Conservation (phyloP, 2,329 filamentous ascomycete genomes). For the Anthostomella pinea region DNA sequence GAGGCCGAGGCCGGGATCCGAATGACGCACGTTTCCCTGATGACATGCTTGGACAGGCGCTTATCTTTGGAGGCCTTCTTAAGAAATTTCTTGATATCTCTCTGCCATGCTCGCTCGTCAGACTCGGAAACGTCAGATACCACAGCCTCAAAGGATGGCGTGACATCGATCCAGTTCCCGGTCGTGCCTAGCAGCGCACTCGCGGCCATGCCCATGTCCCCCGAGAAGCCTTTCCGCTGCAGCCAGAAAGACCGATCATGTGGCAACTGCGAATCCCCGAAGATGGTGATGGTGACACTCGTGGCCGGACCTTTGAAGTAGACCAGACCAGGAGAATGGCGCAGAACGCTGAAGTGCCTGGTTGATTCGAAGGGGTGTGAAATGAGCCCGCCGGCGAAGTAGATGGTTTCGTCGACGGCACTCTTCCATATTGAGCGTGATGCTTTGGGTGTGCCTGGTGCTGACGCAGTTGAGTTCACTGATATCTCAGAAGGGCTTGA, state of each 20-base stretch:
- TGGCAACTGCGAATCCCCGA: slow-evolving; percentile 57
- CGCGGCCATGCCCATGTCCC: slow-evolving; percentile 64
- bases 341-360: slow-evolving; percentile 63
- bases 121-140: slow-evolving; percentile 48
- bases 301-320: slow-evolving; percentile 66
- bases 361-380: slow-evolving; percentile 62
- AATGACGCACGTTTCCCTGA: slow-evolving; percentile 62
- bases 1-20: slow-evolving; percentile 60
- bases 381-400: slow-evolving; percentile 64
- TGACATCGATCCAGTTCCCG: slow-evolving; percentile 65
- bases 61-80: slow-evolving; percentile 51
- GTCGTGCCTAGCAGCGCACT: slow-evolving; percentile 61
- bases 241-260: slow-evolving; percentile 61
- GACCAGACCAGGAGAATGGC: slow-evolving; percentile 62
- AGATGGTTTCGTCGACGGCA: slow-evolving; percentile 56
- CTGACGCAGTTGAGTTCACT: slow-evolving; percentile 6
- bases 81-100: slow-evolving; percentile 62
- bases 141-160: slow-evolving; percentile 49
- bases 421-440: slow-evolving; percentile 41
- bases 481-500: slow-evolving; percentile 15
- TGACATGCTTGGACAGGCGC: slow-evolving; percentile 44
- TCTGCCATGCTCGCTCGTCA: slow-evolving; percentile 65
- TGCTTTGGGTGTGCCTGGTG: slow-evolving; percentile 3
- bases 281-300: slow-evolving; percentile 61
- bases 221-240: slow-evolving; percentile 65